Evolutionary conservation across 495 filamentous ascomycete species (phyloP).

Genomic region (Penicillium manginii): DNA sequence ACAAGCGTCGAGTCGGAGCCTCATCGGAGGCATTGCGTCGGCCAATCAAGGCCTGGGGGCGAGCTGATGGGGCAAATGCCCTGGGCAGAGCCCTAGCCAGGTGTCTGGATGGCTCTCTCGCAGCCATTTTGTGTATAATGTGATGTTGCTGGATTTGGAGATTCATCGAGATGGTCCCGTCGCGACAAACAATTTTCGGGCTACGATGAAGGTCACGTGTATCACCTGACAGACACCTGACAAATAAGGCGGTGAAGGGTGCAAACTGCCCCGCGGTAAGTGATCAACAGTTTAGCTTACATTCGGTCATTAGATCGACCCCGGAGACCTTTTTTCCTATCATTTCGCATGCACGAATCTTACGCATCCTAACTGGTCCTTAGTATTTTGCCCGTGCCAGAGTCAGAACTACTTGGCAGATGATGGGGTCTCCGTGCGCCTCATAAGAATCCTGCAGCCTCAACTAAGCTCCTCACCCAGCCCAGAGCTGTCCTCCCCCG

Average conservation of each 20-base stretch:
- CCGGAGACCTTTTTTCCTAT: constrained; percentile 12
- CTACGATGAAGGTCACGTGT: constrained; percentile 23
- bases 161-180: background rate
- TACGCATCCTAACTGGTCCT: constrained; percentile 5
- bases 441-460: constrained; percentile 38
- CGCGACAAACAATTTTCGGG: constrained; percentile 44
- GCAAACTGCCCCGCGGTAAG: constrained; percentile 22
- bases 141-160: constrained; percentile 24
- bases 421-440: constrained; percentile 32
- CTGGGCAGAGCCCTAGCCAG: constrained; percentile 48
- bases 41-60: constrained; percentile 37
- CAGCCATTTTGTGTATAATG: constrained; percentile 41
- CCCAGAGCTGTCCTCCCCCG: constrained; percentile 24
- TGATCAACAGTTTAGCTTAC: constrained; percentile 23
- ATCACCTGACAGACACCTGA: constrained; percentile 16
- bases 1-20: constrained; percentile 38
- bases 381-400: constrained; percentile 17
- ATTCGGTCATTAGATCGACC: constrained; percentile 13
- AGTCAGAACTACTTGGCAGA: constrained; percentile 30
- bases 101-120: constrained; percentile 46
- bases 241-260: constrained; percentile 18
- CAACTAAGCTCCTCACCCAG: constrained; percentile 25
- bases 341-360: constrained; percentile 7
- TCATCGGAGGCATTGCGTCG: constrained; percentile 55
- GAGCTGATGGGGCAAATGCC: constrained; percentile 38